Base-by-base conservation (phyloP, 768 basidiomycete genomes). In the Trametes sanguinea region DNA sequence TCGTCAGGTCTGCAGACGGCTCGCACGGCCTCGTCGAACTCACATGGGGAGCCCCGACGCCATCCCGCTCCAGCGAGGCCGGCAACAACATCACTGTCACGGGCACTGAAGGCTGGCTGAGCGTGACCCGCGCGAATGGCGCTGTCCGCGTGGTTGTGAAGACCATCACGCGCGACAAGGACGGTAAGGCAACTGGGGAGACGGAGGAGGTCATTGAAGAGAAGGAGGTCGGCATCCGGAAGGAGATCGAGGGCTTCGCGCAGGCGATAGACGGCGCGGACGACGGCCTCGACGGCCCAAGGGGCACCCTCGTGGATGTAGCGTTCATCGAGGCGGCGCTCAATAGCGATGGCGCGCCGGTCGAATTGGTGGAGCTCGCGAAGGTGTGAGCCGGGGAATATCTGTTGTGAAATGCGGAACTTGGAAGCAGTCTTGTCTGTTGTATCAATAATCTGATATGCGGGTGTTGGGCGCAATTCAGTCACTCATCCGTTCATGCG, bases 291-390 rank as follows among this genome's bases (percentile, higher is more conserved):
- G 13, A 80, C 83, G 64, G 88, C 89, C 30, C 72, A 78, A 39
- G 63, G 27, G 83, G 76, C 16, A 85, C 91, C 33, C 73, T 95
- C 63, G 76, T 76, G 63, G 93, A 95, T 71, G 85, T 95, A 32
- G 90, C 88, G 30, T 78, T 93, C 67, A 88, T 95, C 61, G 80
- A 95, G 76, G 92, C 89, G 30, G 84, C 83, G 32, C 75, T 94
- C 76, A 86, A 82, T 40, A 88, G 87, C 66, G 74, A 81, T 17
- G 90, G 90, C 6, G 68, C 76, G 60, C 71, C 81, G 40, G 79
- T 93, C 2, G 83, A 89, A 72, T 74, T 94, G 51, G 69, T 71
- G 54, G 77, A 72, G 64, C 69, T 79, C 1, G 69, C 74, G 7
- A 51, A 51, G 56, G 56, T 55, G 42, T 64, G 40, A 57, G 48